These are phyloP conservation scores for Umbelopsis ramanniana DNA, from an alignment of 192 early-diverging fungal species.

Conservation along the genomic window DNA sequence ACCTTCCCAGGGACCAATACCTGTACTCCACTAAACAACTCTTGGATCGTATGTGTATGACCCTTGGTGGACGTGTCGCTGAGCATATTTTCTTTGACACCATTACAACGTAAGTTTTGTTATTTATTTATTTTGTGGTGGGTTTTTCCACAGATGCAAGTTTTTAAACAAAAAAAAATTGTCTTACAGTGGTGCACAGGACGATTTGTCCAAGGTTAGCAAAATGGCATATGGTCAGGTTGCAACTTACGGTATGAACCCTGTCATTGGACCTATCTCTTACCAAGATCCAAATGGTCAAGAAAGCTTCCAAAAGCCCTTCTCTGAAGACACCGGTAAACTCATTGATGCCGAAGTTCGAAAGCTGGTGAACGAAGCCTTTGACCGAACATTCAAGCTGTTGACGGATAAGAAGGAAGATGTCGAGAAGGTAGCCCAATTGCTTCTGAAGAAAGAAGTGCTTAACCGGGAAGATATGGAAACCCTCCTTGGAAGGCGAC, in stretches of 20 bases:
- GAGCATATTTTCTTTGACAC: conserved; percentile 92
- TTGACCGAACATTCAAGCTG: conserved; percentile 76
- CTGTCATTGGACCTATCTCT: conserved; percentile 80
- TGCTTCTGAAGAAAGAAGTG: conserved; percentile 95
- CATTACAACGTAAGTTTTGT: conserved; percentile 73
- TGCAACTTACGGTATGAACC: conserved; percentile 92
- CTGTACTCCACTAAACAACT: conserved; percentile 90
- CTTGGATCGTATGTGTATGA: conserved; percentile 89
- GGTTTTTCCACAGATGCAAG: no score
- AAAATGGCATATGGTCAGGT: conserved; percentile 96
- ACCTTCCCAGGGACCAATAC: conserved; percentile 95
- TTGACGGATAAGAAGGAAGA: conserved; percentile 79
- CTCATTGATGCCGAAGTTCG: conserved; percentile 94
- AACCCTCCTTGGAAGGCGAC: conserved; percentile 77
- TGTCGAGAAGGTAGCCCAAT: conserved; percentile 89
- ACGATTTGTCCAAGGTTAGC: conserved; percentile 96
- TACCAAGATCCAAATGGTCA: conserved; percentile 74
- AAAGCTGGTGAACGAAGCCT: conserved; percentile 76
- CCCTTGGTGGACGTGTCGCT: conserved; percentile 78
- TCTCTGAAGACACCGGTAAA: conserved; percentile 89
- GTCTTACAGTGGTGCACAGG: conserved; percentile 73
- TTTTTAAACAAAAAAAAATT: no score
- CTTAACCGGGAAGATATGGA: conserved; percentile 94
- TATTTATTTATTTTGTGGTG: no score
- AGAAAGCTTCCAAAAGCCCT: conserved; percentile 89